phyloP scores from a whole-genome alignment of 768 basidiomycete genomes.

The Suillus occidentalis region DNA sequence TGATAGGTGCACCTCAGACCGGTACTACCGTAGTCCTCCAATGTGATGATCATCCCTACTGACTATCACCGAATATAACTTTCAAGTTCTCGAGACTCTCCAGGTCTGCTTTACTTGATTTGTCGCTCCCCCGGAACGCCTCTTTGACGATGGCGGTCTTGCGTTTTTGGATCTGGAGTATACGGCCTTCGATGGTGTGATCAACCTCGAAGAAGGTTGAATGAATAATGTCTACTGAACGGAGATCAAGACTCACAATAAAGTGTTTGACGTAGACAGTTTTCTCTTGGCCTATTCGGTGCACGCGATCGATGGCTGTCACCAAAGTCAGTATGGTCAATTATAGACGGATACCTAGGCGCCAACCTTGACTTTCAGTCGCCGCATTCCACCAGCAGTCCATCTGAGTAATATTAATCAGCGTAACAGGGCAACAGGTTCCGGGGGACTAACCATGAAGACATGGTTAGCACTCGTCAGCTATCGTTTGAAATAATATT shows the following conservation, averaged over 20 bases:
- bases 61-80: slow-evolving; percentile 64
- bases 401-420: slow-evolving; percentile 52
- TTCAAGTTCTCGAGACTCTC: slow-evolving; percentile 82
- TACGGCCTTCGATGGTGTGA: slow-evolving; percentile 77
- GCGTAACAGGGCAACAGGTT: not conserved
- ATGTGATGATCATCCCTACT: too few relatives aligned
- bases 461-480: slow-evolving; percentile 82
- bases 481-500: slow-evolving; percentile 33
- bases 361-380: slow-evolving; percentile 71
- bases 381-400: slow-evolving; percentile 94
- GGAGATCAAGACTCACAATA: slow-evolving; percentile 50
- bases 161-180: slow-evolving; percentile 78
- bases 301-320: slow-evolving; percentile 83
- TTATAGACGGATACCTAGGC: not conserved
- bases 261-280: slow-evolving; percentile 85
- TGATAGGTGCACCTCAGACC: too few relatives aligned
- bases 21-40: too few relatives aligned
- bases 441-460: slow-evolving; percentile 63
- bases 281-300: slow-evolving; percentile 81
- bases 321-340: slow-evolving; percentile 9
- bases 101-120: slow-evolving; percentile 49
- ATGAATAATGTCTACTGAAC: not conserved
- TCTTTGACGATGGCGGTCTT: slow-evolving; percentile 88
- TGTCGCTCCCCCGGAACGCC: slow-evolving; percentile 64
- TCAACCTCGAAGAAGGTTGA: slow-evolving; percentile 45